Conservation (phyloP, 805 yeast genomes). For the Starmerella apicola region DNA sequence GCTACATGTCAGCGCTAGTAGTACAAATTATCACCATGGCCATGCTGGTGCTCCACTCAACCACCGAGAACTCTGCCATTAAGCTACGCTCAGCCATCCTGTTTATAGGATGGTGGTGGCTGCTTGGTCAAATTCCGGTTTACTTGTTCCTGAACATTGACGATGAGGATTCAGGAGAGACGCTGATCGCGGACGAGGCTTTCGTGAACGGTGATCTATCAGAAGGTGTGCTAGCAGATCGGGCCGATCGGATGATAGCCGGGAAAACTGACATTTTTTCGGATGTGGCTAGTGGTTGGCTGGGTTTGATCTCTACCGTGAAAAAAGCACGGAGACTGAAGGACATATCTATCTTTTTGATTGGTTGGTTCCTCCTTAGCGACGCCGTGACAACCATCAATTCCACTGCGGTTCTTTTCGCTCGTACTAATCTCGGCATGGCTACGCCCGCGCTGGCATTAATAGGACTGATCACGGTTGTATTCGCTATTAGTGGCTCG, state of each 20-base stretch:
- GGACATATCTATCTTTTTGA: conserved; percentile 53
- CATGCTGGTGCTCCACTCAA: conserved; percentile 33
- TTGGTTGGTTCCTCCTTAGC: conserved; percentile 66
- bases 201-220: not conserved
- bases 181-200: not conserved
- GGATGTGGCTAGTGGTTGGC: conserved; percentile 40
- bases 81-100: conserved; percentile 37
- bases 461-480: conserved; percentile 53
- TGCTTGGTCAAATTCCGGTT: conserved; percentile 55
- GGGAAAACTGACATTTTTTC: not conserved
- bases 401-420: conserved; percentile 66
- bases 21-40: conserved; percentile 52
- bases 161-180: conserved; percentile 1
- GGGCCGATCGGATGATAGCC: too few species aligned
- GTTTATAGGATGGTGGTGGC: conserved; percentile 69
- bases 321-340: conserved; percentile 45
- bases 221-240: too few species aligned
- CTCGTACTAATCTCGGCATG: conserved; percentile 60
- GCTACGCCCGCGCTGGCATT: conserved; percentile 50
- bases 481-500: conserved; percentile 59
- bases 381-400: conserved; percentile 70
- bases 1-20: conserved; percentile 54
- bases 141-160: conserved; percentile 33
- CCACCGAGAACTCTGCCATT: conserved; percentile 7
- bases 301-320: conserved; percentile 42